Conservation (phyloP, 768 basidiomycete genomes). For the Trametes maxima region DNA sequence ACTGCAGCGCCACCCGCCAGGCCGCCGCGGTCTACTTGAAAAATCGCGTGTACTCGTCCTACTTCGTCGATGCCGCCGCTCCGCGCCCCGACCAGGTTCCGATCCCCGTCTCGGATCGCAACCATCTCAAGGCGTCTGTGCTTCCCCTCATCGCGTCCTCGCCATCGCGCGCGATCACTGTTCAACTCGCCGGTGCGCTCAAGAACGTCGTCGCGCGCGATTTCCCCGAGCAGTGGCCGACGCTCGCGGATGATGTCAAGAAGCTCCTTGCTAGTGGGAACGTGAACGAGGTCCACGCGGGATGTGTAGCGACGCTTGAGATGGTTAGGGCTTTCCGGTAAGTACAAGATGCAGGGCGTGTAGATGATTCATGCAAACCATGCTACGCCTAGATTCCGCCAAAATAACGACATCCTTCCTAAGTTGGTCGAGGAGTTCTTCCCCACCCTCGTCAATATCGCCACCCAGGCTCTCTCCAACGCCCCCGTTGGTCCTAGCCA, state of each 20-base stretch:
- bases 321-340: constrained; percentile 77
- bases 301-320: constrained; percentile 77
- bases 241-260: constrained; percentile 67
- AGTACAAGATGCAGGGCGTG: constrained; percentile 24
- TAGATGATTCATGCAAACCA: background rate
- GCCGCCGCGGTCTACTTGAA: constrained; percentile 89
- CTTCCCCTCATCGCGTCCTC: constrained; percentile 71
- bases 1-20: constrained; percentile 72
- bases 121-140: constrained; percentile 67
- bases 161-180: constrained; percentile 64
- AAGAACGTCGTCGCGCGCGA: constrained; percentile 76
- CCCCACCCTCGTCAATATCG: constrained; percentile 77
- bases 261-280: constrained; percentile 61
- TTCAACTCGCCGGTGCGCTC: constrained; percentile 75
- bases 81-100: constrained; percentile 59
- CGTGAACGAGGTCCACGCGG: constrained; percentile 77
- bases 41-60: constrained; percentile 77
- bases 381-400: constrained; percentile 63
- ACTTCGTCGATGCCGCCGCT: constrained; percentile 51
- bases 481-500: constrained; percentile 59
- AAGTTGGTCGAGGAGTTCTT: constrained; percentile 64
- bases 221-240: constrained; percentile 78
- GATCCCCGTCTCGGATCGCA: constrained; percentile 70
- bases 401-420: constrained; percentile 60
- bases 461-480: constrained; percentile 63